phyloP scores from a whole-genome alignment of 1,139 yeast genomes.

The Pichia inconspicua region DNA sequence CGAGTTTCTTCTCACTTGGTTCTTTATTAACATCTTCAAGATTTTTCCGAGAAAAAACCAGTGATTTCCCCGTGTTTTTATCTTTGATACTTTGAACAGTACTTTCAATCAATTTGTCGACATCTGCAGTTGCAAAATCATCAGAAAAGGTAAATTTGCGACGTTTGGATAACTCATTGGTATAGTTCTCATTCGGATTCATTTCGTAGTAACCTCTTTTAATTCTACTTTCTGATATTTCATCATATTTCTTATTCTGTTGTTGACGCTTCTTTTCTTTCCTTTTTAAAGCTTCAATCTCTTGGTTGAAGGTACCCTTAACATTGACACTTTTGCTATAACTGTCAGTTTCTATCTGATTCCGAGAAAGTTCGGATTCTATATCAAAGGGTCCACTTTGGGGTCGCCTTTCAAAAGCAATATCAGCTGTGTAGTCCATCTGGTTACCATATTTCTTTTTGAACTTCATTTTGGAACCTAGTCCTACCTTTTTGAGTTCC shows the following conservation, averaged over 20 bases:
- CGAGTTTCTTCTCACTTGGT: conserved; percentile 4
- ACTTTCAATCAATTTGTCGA: conserved; percentile 5
- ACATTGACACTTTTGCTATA: conserved; percentile 33
- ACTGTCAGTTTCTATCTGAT: conserved; percentile 32
- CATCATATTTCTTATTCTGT: conserved; percentile 17
- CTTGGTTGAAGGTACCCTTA: conserved; percentile 40
- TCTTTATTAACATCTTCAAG: conserved; percentile 16
- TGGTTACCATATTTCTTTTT: conserved; percentile 45
- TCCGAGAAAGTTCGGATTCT: conserved; percentile 43
- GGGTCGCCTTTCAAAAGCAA: conserved; percentile 75
- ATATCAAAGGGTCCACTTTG: conserved; percentile 65
- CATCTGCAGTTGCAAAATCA: conserved; percentile 19
- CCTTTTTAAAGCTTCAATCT: conserved; percentile 30
- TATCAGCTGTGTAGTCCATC: conserved; percentile 76
- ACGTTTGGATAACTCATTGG: conserved; percentile 32
- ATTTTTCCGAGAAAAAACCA: conserved; percentile 17
- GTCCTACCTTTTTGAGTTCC: conserved; percentile 81
- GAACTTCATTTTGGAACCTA: conserved; percentile 47
- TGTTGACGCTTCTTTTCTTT: conserved; percentile 25
- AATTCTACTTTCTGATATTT: conserved; percentile 17
- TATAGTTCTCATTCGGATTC: conserved; percentile 25
- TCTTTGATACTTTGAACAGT: conserved; percentile 26
- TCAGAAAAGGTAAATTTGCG: conserved; percentile 35
- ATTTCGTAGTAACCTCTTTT: conserved; percentile 32
- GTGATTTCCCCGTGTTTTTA: conserved; percentile 18